Percentiles rank a stretch among this genome's conserved stretches.
phyloP scores from a whole-genome alignment of 306 rosid genomes.

The Prunus persica region DNA sequence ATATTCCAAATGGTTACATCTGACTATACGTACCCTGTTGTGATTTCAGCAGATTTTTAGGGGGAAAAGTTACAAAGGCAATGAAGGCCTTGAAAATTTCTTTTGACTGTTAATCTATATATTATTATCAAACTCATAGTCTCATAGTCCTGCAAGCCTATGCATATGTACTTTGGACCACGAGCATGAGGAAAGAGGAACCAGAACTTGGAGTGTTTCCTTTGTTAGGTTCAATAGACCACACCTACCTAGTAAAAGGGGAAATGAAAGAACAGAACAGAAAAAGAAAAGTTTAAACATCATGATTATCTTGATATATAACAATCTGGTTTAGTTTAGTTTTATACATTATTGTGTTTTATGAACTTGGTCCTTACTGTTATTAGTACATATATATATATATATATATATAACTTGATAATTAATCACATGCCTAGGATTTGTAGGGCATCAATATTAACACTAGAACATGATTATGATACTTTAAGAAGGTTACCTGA shows the following conservation, averaged over 20 bases:
- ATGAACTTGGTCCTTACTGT: no score
- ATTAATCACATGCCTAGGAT: neutral
- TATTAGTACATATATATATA: neutral
- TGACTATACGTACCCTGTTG: neutral
- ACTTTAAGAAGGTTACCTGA: neutral
- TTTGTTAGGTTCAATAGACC: constrained; percentile 1
- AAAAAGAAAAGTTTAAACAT: constrained; percentile 18
- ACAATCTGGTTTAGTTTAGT: neutral
- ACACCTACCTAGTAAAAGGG: constrained; percentile 17
- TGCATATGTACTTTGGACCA: constrained; percentile 7
- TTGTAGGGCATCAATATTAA: neutral
- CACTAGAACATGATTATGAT: neutral
- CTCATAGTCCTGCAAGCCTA: constrained; percentile 11
- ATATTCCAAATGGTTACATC: neutral
- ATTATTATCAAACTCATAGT: neutral
- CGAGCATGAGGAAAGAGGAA: constrained; percentile 12
- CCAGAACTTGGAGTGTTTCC: constrained; percentile 5
- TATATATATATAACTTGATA: neutral
- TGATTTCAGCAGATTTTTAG: neutral
- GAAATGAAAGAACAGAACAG: constrained; percentile 16
- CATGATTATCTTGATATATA: constrained; percentile 12
- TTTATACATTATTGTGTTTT: no score
- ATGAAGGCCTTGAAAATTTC: no score
- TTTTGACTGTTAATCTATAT: no score
- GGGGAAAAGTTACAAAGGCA: neutral